Conservation (phyloP, 768 basidiomycete species). For the Xerocomellus dryophilus region DNA sequence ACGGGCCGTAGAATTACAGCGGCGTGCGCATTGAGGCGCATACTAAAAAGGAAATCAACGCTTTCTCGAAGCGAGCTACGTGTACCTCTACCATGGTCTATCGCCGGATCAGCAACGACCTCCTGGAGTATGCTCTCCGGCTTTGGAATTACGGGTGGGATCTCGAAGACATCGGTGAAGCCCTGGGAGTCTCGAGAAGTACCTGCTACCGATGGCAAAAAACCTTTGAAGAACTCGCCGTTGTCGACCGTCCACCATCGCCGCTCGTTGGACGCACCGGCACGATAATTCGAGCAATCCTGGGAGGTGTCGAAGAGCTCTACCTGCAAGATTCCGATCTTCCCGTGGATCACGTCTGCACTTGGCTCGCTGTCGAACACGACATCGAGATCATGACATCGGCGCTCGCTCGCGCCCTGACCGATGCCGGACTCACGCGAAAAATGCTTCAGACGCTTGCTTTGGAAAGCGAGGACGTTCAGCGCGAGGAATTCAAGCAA, state of each 20-base stretch:
- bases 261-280: slow-evolving; percentile 19
- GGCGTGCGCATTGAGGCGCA: too few relatives aligned
- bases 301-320: slow-evolving; percentile 22
- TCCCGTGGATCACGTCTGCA: too few relatives aligned
- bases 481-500: background rate
- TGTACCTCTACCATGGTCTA: background rate
- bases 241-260: slow-evolving; percentile 16
- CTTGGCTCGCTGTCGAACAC: too few relatives aligned
- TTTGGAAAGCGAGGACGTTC: background rate
- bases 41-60: too few relatives aligned
- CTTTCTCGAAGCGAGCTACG: too few relatives aligned
- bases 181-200: slow-evolving; percentile 15
- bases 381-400: background rate
- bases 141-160: background rate
- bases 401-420: slow-evolving; percentile 17
- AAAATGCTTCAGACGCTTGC: slow-evolving; percentile 3
- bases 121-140: background rate
- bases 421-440: background rate
- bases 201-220: slow-evolving; percentile 28
- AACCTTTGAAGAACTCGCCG: slow-evolving; percentile 20
- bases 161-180: background rate
- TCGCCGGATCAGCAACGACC: background rate
- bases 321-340: slow-evolving; percentile 23
- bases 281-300: slow-evolving; percentile 16
- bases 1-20: too few relatives aligned